These are phyloP conservation scores for Myxozyma mucilagina DNA, from an alignment of 805 yeast genomes.

Conservation along the genomic window DNA sequence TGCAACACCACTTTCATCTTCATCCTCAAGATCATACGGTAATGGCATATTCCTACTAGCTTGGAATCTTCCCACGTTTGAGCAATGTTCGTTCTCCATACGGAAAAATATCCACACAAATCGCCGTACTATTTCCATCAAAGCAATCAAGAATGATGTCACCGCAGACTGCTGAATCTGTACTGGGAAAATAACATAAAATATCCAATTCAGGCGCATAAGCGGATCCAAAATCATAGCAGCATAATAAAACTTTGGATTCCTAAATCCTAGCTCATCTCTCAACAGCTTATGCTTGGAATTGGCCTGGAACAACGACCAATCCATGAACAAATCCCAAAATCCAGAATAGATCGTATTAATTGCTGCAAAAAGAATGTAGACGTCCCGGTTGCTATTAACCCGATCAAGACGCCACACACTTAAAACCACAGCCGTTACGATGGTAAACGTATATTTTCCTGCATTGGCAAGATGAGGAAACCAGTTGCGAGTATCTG, in stretches of 20 bases:
- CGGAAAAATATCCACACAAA: conserved; percentile 89
- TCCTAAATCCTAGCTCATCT: conserved; percentile 65
- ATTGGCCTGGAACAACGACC: conserved; percentile 78
- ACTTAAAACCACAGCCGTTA: conserved; percentile 72
- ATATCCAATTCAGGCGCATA: conserved; percentile 87
- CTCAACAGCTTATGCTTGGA: conserved; percentile 62
- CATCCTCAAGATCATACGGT: conserved; percentile 62
- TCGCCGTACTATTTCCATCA: conserved; percentile 80
- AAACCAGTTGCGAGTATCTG: conserved; percentile 92
- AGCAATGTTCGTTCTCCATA: conserved; percentile 94
- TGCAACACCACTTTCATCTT: conserved; percentile 32
- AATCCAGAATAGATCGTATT: conserved; percentile 68
- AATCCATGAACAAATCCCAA: conserved; percentile 96
- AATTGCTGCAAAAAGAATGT: conserved; percentile 70
- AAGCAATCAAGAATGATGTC: conserved; percentile 78
- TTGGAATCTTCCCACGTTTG: conserved; percentile 79
- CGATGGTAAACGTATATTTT: conserved; percentile 68
- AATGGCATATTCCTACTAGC: conserved; percentile 86
- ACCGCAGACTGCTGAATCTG: conserved; percentile 86
- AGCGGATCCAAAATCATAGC: conserved; percentile 75
- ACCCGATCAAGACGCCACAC: conserved; percentile 66
- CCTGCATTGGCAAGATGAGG: conserved; percentile 90
- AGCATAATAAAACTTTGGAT: conserved; percentile 63
- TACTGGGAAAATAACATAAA: conserved; percentile 73
- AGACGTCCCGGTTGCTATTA: conserved; percentile 51